Conservation (phyloP, 768 basidiomycete species). For the Hygrophoropsis aurantiaca region DNA sequence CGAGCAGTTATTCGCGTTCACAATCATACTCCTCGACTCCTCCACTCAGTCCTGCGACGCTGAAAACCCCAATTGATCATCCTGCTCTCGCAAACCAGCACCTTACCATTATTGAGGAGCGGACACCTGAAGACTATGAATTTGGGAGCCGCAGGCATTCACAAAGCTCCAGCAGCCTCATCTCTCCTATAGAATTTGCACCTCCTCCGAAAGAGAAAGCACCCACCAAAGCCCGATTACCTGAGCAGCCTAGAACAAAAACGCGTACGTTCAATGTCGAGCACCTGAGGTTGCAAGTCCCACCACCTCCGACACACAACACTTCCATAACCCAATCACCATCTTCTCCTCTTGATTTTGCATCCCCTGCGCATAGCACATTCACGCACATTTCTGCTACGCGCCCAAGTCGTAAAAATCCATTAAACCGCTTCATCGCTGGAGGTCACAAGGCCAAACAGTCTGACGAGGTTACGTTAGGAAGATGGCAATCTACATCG, state of each 20-base stretch:
- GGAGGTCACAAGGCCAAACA: constrained; percentile 17
- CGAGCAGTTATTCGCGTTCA: constrained; percentile 26
- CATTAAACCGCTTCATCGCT: constrained; percentile 27
- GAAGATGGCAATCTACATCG: constrained; percentile 13
- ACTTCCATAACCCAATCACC: constrained; percentile 15
- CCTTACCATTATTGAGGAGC: constrained; percentile 42
- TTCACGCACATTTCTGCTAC: not conserved
- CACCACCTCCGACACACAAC: constrained; percentile 15
- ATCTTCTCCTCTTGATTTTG: constrained; percentile 10
- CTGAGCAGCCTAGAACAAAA: constrained; percentile 12
- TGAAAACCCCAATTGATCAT: constrained; percentile 34
- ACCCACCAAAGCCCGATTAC: constrained; percentile 6
- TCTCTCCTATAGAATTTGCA: constrained; percentile 17
- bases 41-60: constrained; percentile 31
- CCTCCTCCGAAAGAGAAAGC: constrained; percentile 20
- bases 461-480: constrained; percentile 1
- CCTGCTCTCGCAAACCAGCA: constrained; percentile 15
- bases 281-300: constrained; percentile 28
- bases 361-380: not conserved
- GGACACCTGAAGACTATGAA: constrained; percentile 18
- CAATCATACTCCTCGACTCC: constrained; percentile 26
- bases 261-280: constrained; percentile 24
- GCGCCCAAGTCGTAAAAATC: constrained; percentile 16
- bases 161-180: constrained; percentile 18
- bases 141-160: constrained; percentile 10